A percentile compares a stretch with the other conserved stretches of the same genome.
Evolutionary conservation across 306 rosid species (phyloP).

Genomic region (Carpinus fangiana): DNA sequence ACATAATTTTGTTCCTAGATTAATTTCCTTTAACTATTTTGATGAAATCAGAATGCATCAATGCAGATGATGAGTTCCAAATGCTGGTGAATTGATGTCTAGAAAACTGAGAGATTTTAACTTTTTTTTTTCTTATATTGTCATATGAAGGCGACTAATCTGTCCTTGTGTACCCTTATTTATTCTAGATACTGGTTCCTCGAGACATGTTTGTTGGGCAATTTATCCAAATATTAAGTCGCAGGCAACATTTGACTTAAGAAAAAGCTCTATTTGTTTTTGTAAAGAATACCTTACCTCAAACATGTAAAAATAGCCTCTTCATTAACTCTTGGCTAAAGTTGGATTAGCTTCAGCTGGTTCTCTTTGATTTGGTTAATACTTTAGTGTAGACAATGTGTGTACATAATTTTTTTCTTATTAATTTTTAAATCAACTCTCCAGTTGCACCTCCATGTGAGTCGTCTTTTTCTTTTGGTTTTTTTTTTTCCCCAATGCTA

Average conservation of each 20-base stretch:
- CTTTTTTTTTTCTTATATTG: slow-evolving; percentile 4
- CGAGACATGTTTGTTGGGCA: slow-evolving; percentile 64
- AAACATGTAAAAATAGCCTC: slow-evolving; percentile 53
- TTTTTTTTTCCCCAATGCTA: too few species aligned
- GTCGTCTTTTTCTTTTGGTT: too few species aligned
- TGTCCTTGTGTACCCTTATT: neutral
- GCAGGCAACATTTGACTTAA: slow-evolving; percentile 58
- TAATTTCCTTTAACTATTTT: neutral
- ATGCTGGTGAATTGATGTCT: neutral
- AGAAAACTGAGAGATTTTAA: neutral
- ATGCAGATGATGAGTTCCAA: neutral
- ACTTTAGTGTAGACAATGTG: too few species aligned
- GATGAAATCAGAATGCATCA: neutral
- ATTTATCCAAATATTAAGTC: slow-evolving; percentile 57
- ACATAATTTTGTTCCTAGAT: neutral
- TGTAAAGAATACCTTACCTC: slow-evolving; percentile 78
- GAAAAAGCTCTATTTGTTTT: slow-evolving; percentile 85
- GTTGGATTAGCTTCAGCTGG: neutral
- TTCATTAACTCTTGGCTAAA: slow-evolving; percentile 7
- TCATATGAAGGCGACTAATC: slow-evolving; percentile 8
- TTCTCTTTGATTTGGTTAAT: too few species aligned
- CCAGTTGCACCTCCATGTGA: too few species aligned
- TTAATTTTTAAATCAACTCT: too few species aligned
- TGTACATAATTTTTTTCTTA: too few species aligned
- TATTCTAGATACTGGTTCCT: slow-evolving; percentile 72